These are phyloP conservation scores for Boletus semigastroideus DNA, from an alignment of 1,284 basidiomycete genomes.

Conservation along the genomic window DNA sequence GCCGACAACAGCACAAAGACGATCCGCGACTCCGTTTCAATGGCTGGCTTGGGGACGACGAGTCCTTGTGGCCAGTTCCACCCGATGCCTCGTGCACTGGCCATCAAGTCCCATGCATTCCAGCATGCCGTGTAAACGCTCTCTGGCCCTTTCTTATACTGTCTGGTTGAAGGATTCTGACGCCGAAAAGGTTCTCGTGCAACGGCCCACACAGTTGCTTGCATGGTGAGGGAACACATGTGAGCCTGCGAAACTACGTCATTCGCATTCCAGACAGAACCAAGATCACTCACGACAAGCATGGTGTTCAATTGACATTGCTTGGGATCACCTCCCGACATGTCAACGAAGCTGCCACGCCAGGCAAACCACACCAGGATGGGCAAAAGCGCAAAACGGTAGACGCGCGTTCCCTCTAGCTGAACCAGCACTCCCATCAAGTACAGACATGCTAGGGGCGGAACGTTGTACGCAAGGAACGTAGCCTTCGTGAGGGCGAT, in stretches of 20 bases:
- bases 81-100: too few relatives aligned
- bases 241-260: slow-evolving; percentile 11
- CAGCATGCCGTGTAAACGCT: too few relatives aligned
- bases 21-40: too few relatives aligned
- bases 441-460: slow-evolving; percentile 16
- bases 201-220: too few relatives aligned
- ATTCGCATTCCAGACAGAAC: background rate
- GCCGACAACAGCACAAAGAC: slow-evolving; percentile 14
- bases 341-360: slow-evolving; percentile 23
- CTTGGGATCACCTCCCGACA: slow-evolving; percentile 20
- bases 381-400: slow-evolving; percentile 27
- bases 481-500: slow-evolving; percentile 7
- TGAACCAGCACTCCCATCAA: slow-evolving; percentile 32
- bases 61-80: too few relatives aligned
- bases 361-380: slow-evolving; percentile 20
- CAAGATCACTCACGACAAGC: slow-evolving; percentile 16
- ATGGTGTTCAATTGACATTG: slow-evolving; percentile 14
- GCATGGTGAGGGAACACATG: slow-evolving; percentile 13
- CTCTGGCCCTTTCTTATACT: too few relatives aligned
- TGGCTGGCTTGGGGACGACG: too few relatives aligned
- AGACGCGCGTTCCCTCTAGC: slow-evolving; percentile 21
- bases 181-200: too few relatives aligned
- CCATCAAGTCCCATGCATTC: too few relatives aligned
- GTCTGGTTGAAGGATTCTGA: too few relatives aligned
- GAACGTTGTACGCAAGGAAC: slow-evolving; percentile 19